Evolutionary conservation across 1,284 basidiomycete species (phyloP), one percentile per base, ranked within the genome.

Genomic region (Polyporus tsugae): DNA sequence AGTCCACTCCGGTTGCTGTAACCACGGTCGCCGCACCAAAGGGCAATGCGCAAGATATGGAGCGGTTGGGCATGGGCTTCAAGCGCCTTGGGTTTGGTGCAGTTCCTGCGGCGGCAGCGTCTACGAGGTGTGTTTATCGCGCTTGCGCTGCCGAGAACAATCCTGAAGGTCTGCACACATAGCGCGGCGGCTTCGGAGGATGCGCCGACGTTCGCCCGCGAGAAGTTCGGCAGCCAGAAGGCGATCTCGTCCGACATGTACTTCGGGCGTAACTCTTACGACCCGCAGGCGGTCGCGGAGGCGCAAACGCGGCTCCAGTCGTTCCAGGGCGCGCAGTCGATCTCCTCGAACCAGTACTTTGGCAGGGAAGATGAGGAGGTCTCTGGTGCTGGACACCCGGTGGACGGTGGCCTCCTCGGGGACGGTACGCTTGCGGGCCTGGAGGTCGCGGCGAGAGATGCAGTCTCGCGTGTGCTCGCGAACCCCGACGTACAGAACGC

Each of bases 191-290:
- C 80, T 0, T 77, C 75, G 19, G 92, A 90, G 62, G 91, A 95
- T 61, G 86, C 92, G 62, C 89, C 91, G 1, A 95, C 89, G 15
- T 90, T 89, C 35, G 97, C 98, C 2, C 89, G 96, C 70, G 92
- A 96, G 35, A 95, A 95, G 76, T 99, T 99, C 78, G 94, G 95
- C 1, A 82, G 78, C 71, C 97, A 99, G 79, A 99, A 99, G 80
- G 95, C 87, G 61, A 98, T 99, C 79, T 98, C 96, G 5, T 97
- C 95, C 1, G 98, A 99, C 79, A 96, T 97, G 93, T 99, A 95
- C 86, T 99, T 99, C 81, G 95, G 93, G 46, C 89, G 97, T 38
- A 94, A 94, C 64, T 81, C 89, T 22, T 98, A 98, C 81, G 97
- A 99, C 79, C 89, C 95, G 1, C 78, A 82, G 55, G 86, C 90